Conservation (phyloP, 2,329 filamentous ascomycete genomes). For the Ophiostoma triangulosporum region DNA sequence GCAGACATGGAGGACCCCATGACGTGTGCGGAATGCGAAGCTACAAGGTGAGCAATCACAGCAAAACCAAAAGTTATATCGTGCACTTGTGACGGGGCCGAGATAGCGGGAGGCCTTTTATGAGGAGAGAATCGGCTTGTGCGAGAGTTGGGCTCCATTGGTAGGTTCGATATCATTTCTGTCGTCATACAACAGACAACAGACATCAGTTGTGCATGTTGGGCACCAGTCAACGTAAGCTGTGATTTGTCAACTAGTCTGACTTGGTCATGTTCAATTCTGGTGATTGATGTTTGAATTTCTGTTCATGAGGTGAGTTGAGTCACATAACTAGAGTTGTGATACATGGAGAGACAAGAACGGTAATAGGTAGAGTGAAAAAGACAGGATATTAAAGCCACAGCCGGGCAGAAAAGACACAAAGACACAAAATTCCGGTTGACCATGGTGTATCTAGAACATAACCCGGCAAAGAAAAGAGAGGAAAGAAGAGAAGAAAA, state of each 20-base stretch:
- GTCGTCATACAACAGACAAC: no score
- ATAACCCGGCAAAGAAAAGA: background rate
- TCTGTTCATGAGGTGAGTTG: conserved; percentile 9
- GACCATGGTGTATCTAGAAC: background rate
- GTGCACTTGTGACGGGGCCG: no score
- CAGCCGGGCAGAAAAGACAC: background rate
- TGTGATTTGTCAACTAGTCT: background rate
- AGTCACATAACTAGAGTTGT: conserved; percentile 1
- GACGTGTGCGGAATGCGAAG: background rate
- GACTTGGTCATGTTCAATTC: background rate
- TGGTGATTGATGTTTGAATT: background rate
- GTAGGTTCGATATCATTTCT: no score
- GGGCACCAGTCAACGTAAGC: no score
- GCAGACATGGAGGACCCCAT: background rate
- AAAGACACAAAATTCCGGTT: background rate
- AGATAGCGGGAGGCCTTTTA: no score
- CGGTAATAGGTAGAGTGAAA: background rate
- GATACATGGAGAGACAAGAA: background rate
- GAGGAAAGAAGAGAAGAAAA: background rate
- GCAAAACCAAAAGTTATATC: no score
- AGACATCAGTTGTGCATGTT: no score
- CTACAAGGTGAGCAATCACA: background rate
- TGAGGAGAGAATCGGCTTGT: no score
- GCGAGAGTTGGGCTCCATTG: no score
- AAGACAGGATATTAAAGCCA: background rate